A percentile compares a stretch with the other conserved stretches of the same genome.
phyloP scores from a whole-genome alignment of 2,329 filamentous ascomycete species.

The Ilyonectria sp. region DNA sequence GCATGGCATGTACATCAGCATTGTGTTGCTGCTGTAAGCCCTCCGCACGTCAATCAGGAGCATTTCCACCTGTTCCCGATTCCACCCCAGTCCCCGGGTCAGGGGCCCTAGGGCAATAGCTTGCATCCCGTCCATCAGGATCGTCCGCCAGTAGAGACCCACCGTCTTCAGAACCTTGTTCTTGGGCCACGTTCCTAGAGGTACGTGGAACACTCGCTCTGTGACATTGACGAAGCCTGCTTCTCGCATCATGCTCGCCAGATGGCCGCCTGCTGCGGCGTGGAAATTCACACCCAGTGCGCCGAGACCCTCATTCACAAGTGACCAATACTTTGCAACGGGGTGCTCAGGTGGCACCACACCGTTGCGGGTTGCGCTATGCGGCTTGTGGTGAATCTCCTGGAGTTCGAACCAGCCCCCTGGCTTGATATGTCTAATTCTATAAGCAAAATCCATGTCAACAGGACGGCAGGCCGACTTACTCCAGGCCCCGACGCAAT shows the following conservation, averaged over 20 bases:
- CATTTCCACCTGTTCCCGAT: constrained; percentile 62
- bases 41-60: constrained; percentile 64
- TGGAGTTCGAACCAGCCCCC: constrained; percentile 71
- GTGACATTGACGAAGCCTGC: constrained; percentile 68
- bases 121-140: constrained; percentile 65
- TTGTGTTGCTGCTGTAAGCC: constrained; percentile 62
- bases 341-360: constrained; percentile 57
- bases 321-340: constrained; percentile 63
- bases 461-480: constrained; percentile 11
- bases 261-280: constrained; percentile 57
- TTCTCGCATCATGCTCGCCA: constrained; percentile 63
- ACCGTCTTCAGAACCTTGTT: constrained; percentile 67
- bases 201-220: constrained; percentile 65
- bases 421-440: constrained; percentile 63
- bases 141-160: constrained; percentile 66
- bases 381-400: constrained; percentile 66
- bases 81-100: constrained; percentile 65
- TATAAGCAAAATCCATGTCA: neutral
- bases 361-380: constrained; percentile 58
- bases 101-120: constrained; percentile 68
- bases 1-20: constrained; percentile 69
- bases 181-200: constrained; percentile 69
- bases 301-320: constrained; percentile 61
- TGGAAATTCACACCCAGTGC: constrained; percentile 64
- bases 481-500: constrained; percentile 53